Percentiles rank a stretch among this genome's conserved stretches.
phyloP scores from a whole-genome alignment of 495 filamentous ascomycete species.

The Penicillium canescens region DNA sequence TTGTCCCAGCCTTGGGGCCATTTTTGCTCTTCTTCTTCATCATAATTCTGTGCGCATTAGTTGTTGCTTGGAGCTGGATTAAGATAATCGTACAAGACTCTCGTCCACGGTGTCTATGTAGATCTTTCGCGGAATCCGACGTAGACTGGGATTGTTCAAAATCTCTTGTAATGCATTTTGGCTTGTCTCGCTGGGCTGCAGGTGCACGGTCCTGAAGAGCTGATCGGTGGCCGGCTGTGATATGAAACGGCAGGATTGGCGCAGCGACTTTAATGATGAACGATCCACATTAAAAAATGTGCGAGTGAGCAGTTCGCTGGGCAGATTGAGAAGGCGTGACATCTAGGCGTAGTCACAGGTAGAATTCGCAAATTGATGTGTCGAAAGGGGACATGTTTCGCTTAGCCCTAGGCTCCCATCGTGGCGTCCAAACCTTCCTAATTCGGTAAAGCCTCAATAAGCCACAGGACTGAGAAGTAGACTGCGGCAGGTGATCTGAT shows the following conservation, averaged over 20 bases:
- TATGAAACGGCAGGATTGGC: constrained; percentile 10
- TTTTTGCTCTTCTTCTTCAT: constrained; percentile 8
- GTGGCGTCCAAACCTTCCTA: constrained; percentile 9
- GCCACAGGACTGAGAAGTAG: constrained; percentile 8
- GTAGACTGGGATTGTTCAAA: constrained; percentile 10
- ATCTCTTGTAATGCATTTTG: constrained; percentile 8
- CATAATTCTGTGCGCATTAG: constrained; percentile 6
- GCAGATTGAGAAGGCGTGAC: constrained; percentile 4
- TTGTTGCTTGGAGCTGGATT: constrained; percentile 8
- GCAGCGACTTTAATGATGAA: constrained; percentile 8
- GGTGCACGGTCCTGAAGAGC: constrained; percentile 9
- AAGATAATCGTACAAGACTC: constrained; percentile 9
- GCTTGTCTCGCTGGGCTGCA: constrained; percentile 7
- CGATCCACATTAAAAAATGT: constrained; percentile 1
- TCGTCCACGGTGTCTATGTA: constrained; percentile 10
- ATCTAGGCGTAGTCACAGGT: constrained; percentile 7
- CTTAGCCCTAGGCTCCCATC: constrained; percentile 4
- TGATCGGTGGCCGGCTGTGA: constrained; percentile 12
- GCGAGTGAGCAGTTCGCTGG: constrained; percentile 4
- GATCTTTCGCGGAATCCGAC: constrained; percentile 8
- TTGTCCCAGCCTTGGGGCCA: constrained; percentile 5
- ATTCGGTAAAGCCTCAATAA: constrained; percentile 7
- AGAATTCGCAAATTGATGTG: constrained; percentile 7
- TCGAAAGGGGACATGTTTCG: constrained; percentile 6
- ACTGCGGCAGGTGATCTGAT: not conserved